phyloP scores from a whole-genome alignment of 2,329 filamentous ascomycete genomes.

The Nothophaeocryptopus gaeumannii region DNA sequence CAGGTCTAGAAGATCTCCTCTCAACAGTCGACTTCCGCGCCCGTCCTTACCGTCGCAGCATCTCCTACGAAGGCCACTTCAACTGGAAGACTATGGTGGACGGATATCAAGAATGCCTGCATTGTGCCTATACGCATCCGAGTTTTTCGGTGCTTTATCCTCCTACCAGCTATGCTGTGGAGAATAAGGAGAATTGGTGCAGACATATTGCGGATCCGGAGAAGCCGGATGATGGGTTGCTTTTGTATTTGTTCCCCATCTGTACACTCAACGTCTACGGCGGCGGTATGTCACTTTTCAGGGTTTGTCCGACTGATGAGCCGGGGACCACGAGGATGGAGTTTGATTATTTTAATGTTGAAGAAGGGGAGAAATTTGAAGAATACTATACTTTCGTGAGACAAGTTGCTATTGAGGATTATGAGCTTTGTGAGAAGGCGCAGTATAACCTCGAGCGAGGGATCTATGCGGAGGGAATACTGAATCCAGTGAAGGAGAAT shows the following conservation, averaged over 20 bases:
- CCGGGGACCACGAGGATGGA: constrained; percentile 55
- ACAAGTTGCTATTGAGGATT: constrained; percentile 56
- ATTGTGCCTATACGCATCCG: no score
- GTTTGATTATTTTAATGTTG: constrained; percentile 58
- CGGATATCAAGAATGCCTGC: constrained; percentile 58
- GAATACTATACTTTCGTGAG: constrained; percentile 57
- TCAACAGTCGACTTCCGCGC: constrained; percentile 54
- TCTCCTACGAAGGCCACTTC: constrained; percentile 56
- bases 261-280: constrained; percentile 58
- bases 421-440: constrained; percentile 56
- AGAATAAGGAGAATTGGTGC: no score
- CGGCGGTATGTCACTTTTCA: constrained; percentile 57
- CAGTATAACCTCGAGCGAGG: constrained; percentile 55
- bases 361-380: constrained; percentile 53
- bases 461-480: constrained; percentile 54
- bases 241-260: constrained; percentile 50
- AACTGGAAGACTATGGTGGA: constrained; percentile 63
- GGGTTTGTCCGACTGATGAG: constrained; percentile 52
- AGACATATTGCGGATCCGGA: no score
- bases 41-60: constrained; percentile 51
- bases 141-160: no score
- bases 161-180: no score
- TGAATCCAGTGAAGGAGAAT: constrained; percentile 57
- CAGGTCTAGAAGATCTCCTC: constrained; percentile 50
- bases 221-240: no score